These are phyloP conservation scores for Suillus weaverae DNA, from an alignment of 768 basidiomycete genomes.

Conservation along the genomic window DNA sequence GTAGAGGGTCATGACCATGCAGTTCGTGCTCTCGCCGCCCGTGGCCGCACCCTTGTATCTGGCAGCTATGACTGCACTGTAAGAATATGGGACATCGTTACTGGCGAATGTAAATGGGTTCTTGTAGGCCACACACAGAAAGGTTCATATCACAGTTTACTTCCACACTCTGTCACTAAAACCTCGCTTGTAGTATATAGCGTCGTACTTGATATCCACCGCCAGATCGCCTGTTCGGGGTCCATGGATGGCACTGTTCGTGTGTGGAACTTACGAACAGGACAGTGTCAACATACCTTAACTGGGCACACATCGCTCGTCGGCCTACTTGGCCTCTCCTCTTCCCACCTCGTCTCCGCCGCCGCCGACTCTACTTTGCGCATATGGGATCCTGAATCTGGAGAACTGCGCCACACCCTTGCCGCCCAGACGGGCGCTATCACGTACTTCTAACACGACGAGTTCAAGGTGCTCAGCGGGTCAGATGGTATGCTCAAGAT, in stretches of 20 bases:
- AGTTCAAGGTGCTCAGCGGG: conserved; percentile 94
- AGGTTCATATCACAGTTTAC: conserved; percentile 47
- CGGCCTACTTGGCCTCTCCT: conserved; percentile 86
- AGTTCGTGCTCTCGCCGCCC: conserved; percentile 87
- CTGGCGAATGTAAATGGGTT: conserved; percentile 77
- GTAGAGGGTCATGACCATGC: conserved; percentile 89
- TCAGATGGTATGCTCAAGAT: conserved; percentile 96
- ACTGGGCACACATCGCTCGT: conserved; percentile 95
- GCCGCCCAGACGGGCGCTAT: conserved; percentile 96
- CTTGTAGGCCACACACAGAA: conserved; percentile 89
- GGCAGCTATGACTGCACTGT: conserved; percentile 97
- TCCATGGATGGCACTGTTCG: conserved; percentile 98
- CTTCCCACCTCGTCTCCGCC: conserved; percentile 90
- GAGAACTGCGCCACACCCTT: conserved; percentile 77
- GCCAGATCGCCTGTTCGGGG: conserved; percentile 92
- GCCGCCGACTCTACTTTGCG: conserved; percentile 95
- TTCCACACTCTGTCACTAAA: conserved; percentile 9
- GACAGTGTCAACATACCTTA: conserved; percentile 76
- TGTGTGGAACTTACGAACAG: conserved; percentile 87
- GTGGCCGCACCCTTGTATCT: conserved; percentile 87
- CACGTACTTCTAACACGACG: conserved; percentile 98
- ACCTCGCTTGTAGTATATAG: conserved; percentile 71
- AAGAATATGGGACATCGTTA: conserved; percentile 92
- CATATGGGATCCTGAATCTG: conserved; percentile 89
- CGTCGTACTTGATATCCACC: conserved; percentile 83